Base-by-base conservation (phyloP, 2,329 filamentous ascomycete species). In the Lachnellula cervina region DNA sequence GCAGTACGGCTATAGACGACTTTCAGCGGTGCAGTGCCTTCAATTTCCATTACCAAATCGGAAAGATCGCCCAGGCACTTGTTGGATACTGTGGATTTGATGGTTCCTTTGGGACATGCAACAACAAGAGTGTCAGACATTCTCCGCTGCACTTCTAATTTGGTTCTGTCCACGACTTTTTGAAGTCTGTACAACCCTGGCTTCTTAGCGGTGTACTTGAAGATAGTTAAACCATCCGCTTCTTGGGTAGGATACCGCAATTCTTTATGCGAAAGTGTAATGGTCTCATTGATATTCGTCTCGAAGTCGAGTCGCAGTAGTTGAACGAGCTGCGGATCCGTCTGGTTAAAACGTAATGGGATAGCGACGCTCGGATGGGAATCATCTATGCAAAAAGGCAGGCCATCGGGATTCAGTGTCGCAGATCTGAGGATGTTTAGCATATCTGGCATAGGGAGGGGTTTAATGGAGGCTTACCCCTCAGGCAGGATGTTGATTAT, bases 401-500 rank as follows among this genome's bases (percentile, higher is more conserved):
- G 75, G 56, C 83, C 80, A 47, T 91, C 82, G 0, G 91, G 90
- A 67, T 99, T 99, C 60, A 99, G 77, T 49, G 91, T 80, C 14
- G 92, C 94, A 49, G 92, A 94, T 17, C 85, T 88, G 66, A 55
- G 17, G 52, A 55, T 32, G 51, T 46, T 59, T 49, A 63, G 49
- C 13, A 49, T 13, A 34, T 25, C 43, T 16, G 28, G 19, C 7
- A 13, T 25, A 34, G 17, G 11, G 21, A 51, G 14, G 13, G 46
- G 9, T 9, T 32, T 37, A 19, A 5, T 57, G n/a, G 14, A 19
- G 34, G 69, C 78, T 63, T 71, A 87, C 77, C 95, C 95, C 77
- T 99, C 94, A 2, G 94, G 94, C 54, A 99, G 77, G 68, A 99
- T 96, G 70, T 99, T 94, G 72, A 99, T 93, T 65, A 97, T 96